A percentile compares a stretch with the other conserved stretches of the same genome.
These are phyloP conservation scores for Lepidium didymum DNA, from an alignment of 345 rosid species.

Conservation along the genomic window DNA sequence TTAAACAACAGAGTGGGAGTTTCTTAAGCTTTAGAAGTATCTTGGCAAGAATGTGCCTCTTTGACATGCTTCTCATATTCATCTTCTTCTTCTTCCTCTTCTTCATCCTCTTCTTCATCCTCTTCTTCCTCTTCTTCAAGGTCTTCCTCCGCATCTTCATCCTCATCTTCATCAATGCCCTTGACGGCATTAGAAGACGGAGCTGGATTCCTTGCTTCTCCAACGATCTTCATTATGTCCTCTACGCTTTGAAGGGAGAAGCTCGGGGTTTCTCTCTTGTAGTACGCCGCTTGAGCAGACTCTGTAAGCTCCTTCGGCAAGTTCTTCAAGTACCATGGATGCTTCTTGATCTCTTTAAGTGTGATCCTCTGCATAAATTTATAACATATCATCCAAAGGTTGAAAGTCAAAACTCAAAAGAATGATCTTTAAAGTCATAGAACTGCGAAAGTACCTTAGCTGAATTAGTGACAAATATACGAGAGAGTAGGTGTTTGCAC, in stretches of 20 bases:
- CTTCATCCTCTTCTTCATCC: slow-evolving; percentile 57
- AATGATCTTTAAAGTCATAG: background rate
- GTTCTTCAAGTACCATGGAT: slow-evolving; percentile 94
- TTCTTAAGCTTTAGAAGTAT: slow-evolving; percentile 42
- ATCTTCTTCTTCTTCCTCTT: slow-evolving; percentile 63
- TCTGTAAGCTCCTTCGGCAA: slow-evolving; percentile 83
- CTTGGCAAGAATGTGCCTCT: slow-evolving; percentile 86
- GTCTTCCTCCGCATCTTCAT: slow-evolving; percentile 55
- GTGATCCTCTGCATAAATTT: slow-evolving; percentile 55
- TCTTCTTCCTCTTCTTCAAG: slow-evolving; percentile 51
- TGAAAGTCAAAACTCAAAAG: background rate
- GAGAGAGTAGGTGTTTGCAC: slow-evolving; percentile 74
- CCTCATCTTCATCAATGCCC: slow-evolving; percentile 64
- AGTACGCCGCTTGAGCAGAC: slow-evolving; percentile 65
- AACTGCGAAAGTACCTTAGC: slow-evolving; percentile 41
- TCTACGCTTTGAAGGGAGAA: slow-evolving; percentile 72
- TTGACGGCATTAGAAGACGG: slow-evolving; percentile 42
- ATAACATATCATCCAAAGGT: background rate
- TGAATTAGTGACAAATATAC: slow-evolving; percentile 71
- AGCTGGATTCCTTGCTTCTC: slow-evolving; percentile 73
- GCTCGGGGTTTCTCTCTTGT: slow-evolving; percentile 65
- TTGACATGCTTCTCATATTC: slow-evolving; percentile 76
- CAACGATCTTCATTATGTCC: slow-evolving; percentile 86
- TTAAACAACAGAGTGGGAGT: background rate
- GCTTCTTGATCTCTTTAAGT: slow-evolving; percentile 72